Evolutionary conservation across 805 yeast species (phyloP), one percentile per base, ranked within the genome.

Genomic region (Starmerella vaccinii): DNA sequence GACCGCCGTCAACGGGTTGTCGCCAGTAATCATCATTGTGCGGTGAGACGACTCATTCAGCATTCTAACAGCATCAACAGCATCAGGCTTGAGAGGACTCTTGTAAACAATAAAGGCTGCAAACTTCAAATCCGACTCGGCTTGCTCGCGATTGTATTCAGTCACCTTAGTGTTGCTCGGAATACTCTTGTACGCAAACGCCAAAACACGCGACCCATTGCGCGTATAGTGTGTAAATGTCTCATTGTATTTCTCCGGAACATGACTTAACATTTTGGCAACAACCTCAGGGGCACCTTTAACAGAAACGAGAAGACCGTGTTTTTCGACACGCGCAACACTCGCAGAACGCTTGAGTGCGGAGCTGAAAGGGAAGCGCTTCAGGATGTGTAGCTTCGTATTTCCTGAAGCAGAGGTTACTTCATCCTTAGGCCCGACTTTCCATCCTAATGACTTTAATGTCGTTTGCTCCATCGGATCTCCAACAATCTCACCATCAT

Each of bases 401-500:
- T 54, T 47, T 26, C 59, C 54, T 13, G 68, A 70, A 4, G 58
- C 56, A 32, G 79, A 76, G 54, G 74, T 76, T 41, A 84, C 83
- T 47, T 75, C 67, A 63, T 88, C 95, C 57, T 87, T 84, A 50
- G 74, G 76, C 49, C 83, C 85, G 56, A 92, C 82, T 37, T 72
- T 73, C 96, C 97, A 92, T 27, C 80, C 79, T 51, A 92, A 77
- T 38, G 95, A 90, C 58, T 80, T 81, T 60, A 92, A 73, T 48
- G 98, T 92, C 24, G 94, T 96, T 69, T 88, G 87, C 70, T 92
- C 98, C 97, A 92, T 90, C 56, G 98, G 97, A 64, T 92, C 98
- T 69, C 98, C 98, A 54, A 92, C 98, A 59, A 89, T 78, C 56
- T 92, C 97, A 60, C 97, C 98, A 65, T 89, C 95, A 61, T 92